Percentiles rank a stretch among this genome's conserved stretches.
Evolutionary conservation across 352 stramenopile species (phyloP).

Genomic region (Poterioochromonas sp.): DNA sequence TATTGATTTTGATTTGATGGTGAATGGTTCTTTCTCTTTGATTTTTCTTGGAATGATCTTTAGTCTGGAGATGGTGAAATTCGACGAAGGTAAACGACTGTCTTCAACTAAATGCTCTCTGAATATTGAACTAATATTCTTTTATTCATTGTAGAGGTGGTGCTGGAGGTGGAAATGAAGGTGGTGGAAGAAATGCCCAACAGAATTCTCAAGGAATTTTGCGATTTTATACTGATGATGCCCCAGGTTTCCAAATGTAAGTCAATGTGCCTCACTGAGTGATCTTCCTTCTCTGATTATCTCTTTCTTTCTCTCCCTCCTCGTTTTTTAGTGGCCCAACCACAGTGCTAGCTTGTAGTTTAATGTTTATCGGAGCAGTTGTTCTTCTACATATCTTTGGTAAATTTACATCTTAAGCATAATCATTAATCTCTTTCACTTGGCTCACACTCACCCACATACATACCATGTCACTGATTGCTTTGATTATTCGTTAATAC

Average conservation of each 20-base stretch:
- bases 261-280: neutral
- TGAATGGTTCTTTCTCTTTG: neutral
- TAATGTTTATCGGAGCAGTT: slow-evolving; percentile 26
- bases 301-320: neutral
- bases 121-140: neutral
- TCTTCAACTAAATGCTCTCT: neutral
- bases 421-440: neutral
- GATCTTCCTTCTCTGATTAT: neutral
- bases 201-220: neutral
- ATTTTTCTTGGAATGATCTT: neutral
- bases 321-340: slow-evolving; percentile 6
- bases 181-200: neutral
- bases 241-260: slow-evolving; percentile 28
- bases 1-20: neutral
- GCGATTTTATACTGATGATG: slow-evolving; percentile 23
- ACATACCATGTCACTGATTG: too few relatives aligned
- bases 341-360: slow-evolving; percentile 5
- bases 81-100: neutral
- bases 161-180: neutral
- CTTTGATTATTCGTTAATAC: too few relatives aligned
- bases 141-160: neutral
- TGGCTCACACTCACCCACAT: neutral
- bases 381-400: slow-evolving; percentile 18
- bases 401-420: slow-evolving; percentile 21
- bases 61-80: neutral